Conservation (phyloP, 2,329 filamentous ascomycete species). For the Colletotrichum eremochloae region DNA sequence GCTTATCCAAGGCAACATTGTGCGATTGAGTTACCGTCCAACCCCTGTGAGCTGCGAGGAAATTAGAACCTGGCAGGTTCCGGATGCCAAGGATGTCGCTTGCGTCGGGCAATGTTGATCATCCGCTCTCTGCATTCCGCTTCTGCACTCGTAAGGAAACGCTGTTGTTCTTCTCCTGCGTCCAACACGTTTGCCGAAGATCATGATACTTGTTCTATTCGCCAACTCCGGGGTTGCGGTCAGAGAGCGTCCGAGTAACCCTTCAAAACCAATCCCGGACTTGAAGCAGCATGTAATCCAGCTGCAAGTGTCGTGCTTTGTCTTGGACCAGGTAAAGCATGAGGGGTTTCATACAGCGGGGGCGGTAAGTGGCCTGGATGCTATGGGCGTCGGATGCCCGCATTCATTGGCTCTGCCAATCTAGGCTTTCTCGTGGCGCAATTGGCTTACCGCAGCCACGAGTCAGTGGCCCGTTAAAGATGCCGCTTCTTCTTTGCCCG, state of each 20-base stretch:
- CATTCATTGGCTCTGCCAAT: slow-evolving; percentile 16
- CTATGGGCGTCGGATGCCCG: slow-evolving; percentile 21
- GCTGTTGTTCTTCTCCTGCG: not conserved
- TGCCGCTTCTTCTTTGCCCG: slow-evolving; percentile 4
- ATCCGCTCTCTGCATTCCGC: not conserved
- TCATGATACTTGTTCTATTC: not conserved
- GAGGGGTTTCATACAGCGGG: not conserved
- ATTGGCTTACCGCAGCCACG: slow-evolving; percentile 19
- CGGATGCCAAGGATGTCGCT: slow-evolving; percentile 11
- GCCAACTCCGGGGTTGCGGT: slow-evolving; percentile 8
- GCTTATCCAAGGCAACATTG: not conserved
- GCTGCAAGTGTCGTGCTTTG: slow-evolving; percentile 31
- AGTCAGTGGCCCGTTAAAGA: slow-evolving; percentile 28
- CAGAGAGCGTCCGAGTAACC: slow-evolving; percentile 3
- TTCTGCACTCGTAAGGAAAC: not conserved
- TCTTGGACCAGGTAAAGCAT: slow-evolving; percentile 20
- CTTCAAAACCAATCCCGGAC: slow-evolving; percentile 2
- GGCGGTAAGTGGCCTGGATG: slow-evolving; percentile 2
- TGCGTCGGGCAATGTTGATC: slow-evolving; percentile 11
- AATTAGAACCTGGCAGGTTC: slow-evolving; percentile 8
- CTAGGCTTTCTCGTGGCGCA: slow-evolving; percentile 2
- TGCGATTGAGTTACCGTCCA: not conserved
- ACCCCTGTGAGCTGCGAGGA: not conserved
- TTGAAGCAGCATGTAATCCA: slow-evolving; percentile 10
- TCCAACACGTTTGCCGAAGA: slow-evolving; percentile 3